Conservation (phyloP, 2,329 filamentous ascomycete genomes). For the Curvularia spicifera region DNA sequence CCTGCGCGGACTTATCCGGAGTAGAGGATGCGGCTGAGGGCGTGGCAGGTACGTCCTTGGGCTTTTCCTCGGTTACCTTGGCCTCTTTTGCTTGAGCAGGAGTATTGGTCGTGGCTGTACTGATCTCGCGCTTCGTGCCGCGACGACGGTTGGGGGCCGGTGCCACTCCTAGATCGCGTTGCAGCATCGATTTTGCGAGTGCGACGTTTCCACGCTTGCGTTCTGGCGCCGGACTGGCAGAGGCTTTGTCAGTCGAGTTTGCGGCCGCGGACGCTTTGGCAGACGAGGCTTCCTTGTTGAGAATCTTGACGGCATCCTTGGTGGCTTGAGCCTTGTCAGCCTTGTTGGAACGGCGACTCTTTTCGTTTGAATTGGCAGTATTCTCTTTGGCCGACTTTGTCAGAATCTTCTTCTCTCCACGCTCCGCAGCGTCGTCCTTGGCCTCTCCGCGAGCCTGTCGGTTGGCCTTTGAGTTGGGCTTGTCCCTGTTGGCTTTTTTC, state of each 20-base stretch:
- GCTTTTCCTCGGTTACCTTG: slow-evolving; percentile 35
- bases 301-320: slow-evolving; percentile 67
- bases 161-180: slow-evolving; percentile 66
- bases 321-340: slow-evolving; percentile 68
- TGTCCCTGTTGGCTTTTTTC: slow-evolving; percentile 80
- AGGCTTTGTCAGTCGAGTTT: slow-evolving; percentile 44
- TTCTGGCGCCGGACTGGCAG: slow-evolving; percentile 52
- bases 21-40: slow-evolving; percentile 20
- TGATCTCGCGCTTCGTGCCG: slow-evolving; percentile 48
- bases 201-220: slow-evolving; percentile 61
- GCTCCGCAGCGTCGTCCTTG: slow-evolving; percentile 67
- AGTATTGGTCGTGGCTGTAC: slow-evolving; percentile 29
- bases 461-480: slow-evolving; percentile 59
- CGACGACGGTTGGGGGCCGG: slow-evolving; percentile 52
- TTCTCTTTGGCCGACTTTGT: slow-evolving; percentile 46
- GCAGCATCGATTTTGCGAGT: slow-evolving; percentile 64
- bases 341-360: slow-evolving; percentile 47
- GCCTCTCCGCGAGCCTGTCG: slow-evolving; percentile 65
- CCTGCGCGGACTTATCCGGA: slow-evolving; percentile 37
- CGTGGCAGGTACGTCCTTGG: slow-evolving; percentile 34
- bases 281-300: slow-evolving; percentile 57
- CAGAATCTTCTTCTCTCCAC: slow-evolving; percentile 52
- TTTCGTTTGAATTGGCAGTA: slow-evolving; percentile 42
- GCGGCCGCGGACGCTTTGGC: slow-evolving; percentile 35
- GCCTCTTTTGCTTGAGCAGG: slow-evolving; percentile 35